Base-by-base conservation (phyloP, 1,284 basidiomycete species). In the Rhodotorula glutinis region DNA sequence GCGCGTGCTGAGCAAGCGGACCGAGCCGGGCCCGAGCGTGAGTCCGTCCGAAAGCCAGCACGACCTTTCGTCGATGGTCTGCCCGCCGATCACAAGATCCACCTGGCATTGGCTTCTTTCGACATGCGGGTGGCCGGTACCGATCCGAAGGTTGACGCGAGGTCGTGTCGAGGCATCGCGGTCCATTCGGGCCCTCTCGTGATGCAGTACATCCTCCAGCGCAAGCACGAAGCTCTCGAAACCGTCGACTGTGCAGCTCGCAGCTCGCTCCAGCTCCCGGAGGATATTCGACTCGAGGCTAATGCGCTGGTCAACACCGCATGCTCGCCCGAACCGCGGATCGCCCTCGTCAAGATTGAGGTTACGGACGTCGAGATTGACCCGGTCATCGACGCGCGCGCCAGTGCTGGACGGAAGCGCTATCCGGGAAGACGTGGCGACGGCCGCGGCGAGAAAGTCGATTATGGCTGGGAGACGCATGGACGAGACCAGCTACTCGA, bases 91-190 rank as follows among this genome's bases (percentile, higher is more conserved):
- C 73, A 88, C 33, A 81, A 82, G 17, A 74, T 82, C 23, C 84
- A 86, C n/a, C 44, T 88, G 41, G 83, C 88, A 0, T 72, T 92
- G 40, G 85, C 82, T 1, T 83, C 83, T n/a, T 79, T 89, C 56
- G 85, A 87, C 53, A 73, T 89, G 16, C 86, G 90, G 65, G 76
- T 91, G 49, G 89, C 89, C 9, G 85, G 88, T 25, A 83, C 83
- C 44, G 92, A 93, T 76, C 82, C 91, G 57, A 90, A 89, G 68
- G 89, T 89, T 0, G 79, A 82, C 72, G 77, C 85, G 60, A 85
- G 84, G 43, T 82, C 92, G 14, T 86, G 85, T 4, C 85, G 90
- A 33, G 92, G 92, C 2, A 77, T 91, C 51, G 87, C 87, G 27
- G 74, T 88, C 19, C 84, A 86, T 58, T 85, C 85, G 0, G 81